Evolutionary conservation across 352 stramenopile species (phyloP).

Genomic region (Phytophthora colocasiae): DNA sequence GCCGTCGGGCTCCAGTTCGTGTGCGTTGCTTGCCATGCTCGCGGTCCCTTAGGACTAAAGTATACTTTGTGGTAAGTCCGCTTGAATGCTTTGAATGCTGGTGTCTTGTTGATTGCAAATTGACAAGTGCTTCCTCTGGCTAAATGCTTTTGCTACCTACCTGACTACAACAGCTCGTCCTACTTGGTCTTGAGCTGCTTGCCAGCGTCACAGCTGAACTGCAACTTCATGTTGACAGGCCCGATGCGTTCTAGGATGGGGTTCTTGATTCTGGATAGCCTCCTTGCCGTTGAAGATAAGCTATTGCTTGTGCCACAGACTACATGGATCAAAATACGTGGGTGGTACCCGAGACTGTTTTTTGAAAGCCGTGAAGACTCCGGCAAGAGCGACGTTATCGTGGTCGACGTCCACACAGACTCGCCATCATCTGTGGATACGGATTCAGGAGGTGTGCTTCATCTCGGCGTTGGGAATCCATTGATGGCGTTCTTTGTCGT

Average conservation of each 20-base stretch:
- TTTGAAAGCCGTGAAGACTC: conserved; percentile 3
- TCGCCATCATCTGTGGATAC: not conserved
- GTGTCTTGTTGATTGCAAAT: no score
- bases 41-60: conserved; percentile 2
- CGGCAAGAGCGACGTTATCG: conserved; percentile 20
- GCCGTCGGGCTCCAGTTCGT: not conserved
- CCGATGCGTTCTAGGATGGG: no score
- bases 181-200: no score
- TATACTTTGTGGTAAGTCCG: conserved; percentile 39
- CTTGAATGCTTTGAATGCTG: no score
- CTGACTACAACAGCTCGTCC: no score
- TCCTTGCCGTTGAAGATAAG: no score
- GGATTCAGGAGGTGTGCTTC: conserved; percentile 10
- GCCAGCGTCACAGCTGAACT: no score
- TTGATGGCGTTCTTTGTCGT: conserved; percentile 17
- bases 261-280: no score
- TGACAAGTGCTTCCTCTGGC: no score
- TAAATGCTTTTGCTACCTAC: no score
- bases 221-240: no score
- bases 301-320: no score
- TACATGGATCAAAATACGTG: not conserved
- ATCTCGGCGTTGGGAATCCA: conserved; percentile 11
- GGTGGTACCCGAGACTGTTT: conserved; percentile 27
- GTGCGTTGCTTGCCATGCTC: not conserved
- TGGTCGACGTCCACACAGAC: conserved; percentile 9